phyloP scores from a whole-genome alignment of 1,139 yeast species.

The Hansenula anomala region DNA sequence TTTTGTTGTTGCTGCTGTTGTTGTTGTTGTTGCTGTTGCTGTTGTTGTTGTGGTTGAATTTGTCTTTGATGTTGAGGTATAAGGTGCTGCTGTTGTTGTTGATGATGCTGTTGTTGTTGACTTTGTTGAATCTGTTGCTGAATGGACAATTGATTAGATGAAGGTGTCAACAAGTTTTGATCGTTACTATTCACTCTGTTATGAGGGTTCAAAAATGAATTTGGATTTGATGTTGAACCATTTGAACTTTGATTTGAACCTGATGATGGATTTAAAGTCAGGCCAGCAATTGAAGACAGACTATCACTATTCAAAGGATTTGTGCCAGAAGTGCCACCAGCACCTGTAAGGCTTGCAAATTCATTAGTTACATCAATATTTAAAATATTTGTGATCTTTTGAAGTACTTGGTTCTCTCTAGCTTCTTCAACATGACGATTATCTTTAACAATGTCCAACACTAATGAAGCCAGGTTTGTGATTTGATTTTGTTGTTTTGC shows the following conservation, averaged over 20 bases:
- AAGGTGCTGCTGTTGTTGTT: conserved; percentile 7
- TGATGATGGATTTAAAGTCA: not conserved
- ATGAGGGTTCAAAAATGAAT: conserved; percentile 7
- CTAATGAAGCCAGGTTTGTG: conserved; percentile 16
- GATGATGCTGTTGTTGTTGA: conserved; percentile 3
- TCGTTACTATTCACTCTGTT: conserved; percentile 9
- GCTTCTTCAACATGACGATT: conserved; percentile 18
- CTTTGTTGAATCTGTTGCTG: conserved; percentile 2
- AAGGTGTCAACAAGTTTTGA: conserved; percentile 5
- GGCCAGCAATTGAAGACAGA: not conserved
- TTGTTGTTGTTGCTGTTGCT: conserved; percentile 5
- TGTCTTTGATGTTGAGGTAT: conserved; percentile 4
- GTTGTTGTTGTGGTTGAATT: not conserved
- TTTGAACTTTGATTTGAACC: not conserved
- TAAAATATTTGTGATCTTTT: conserved; percentile 16
- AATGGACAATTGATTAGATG: conserved; percentile 7
- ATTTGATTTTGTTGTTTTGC: conserved; percentile 20
- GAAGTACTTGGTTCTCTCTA: conserved; percentile 16
- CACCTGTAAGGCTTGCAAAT: conserved; percentile 8
- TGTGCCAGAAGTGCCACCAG: not conserved
- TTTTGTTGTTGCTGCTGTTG: conserved; percentile 5
- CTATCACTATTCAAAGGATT: conserved; percentile 1
- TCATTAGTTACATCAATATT: conserved; percentile 16
- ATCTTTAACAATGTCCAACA: conserved; percentile 20
- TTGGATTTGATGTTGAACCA: not conserved